Percentiles rank a stretch among this genome's conserved stretches.
phyloP scores from a whole-genome alignment of 306 rosid genomes.

The Biancaea sappan region DNA sequence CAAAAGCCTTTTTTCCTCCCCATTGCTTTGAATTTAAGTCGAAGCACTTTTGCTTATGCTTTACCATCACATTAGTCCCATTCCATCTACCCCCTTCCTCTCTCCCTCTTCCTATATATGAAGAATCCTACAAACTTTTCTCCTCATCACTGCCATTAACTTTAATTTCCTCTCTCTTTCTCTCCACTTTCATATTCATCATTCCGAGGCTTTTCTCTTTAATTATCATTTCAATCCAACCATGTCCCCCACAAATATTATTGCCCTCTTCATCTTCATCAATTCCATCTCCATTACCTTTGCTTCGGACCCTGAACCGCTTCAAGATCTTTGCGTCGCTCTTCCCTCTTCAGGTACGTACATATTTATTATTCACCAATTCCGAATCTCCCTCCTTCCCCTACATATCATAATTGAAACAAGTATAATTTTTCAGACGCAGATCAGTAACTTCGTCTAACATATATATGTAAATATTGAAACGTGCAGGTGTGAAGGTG shows the following conservation, averaged over 20 bases:
- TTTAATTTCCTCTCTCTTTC: constrained; percentile 14
- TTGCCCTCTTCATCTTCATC: constrained; percentile 32
- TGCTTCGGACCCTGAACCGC: constrained; percentile 55
- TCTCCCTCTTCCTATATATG: constrained; percentile 32
- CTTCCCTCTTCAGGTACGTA: constrained; percentile 50
- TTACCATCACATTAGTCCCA: constrained; percentile 39
- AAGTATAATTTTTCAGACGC: too few relatives aligned
- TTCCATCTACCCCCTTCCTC: neutral
- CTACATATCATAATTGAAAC: too few relatives aligned
- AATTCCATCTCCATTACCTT: constrained; percentile 31
- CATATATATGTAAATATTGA: too few relatives aligned
- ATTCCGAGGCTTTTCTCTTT: neutral
- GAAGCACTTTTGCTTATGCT: constrained; percentile 30
- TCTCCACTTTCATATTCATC: neutral
- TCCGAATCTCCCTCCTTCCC: neutral
- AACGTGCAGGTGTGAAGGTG: constrained; percentile 48
- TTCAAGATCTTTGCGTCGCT: constrained; percentile 64
- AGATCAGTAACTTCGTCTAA: too few relatives aligned
- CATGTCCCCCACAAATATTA: constrained; percentile 38
- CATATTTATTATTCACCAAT: neutral
- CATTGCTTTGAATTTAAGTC: constrained; percentile 54
- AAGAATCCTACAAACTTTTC: constrained; percentile 10
- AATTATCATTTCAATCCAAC: constrained; percentile 21
- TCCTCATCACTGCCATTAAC: constrained; percentile 29
- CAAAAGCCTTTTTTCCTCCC: neutral